Percentiles rank a stretch among this genome's conserved stretches.
Evolutionary conservation across 768 basidiomycete species (phyloP).

Genomic region (Chalciporus sphaerocephalus): DNA sequence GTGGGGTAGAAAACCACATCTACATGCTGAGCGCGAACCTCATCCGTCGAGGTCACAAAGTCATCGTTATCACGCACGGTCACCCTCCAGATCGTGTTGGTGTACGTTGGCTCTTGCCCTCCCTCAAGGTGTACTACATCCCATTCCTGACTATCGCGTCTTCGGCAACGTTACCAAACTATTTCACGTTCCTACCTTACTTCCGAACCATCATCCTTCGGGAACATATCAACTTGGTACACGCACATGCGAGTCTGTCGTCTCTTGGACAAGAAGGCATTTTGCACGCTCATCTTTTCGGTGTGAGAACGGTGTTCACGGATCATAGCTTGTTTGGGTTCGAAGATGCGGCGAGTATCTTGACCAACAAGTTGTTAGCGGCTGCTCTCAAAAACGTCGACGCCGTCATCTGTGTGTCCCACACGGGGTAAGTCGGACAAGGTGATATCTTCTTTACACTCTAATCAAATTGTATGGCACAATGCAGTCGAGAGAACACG

Average conservation of each 20-base stretch:
- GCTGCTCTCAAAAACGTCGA: constrained; percentile 88
- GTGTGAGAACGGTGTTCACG: constrained; percentile 89
- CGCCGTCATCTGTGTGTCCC: constrained; percentile 92
- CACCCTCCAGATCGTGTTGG: constrained; percentile 84
- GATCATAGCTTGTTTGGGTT: constrained; percentile 97
- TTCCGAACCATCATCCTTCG: constrained; percentile 83
- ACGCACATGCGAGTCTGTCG: constrained; percentile 89
- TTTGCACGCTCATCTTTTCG: constrained; percentile 81
- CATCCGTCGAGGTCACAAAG: constrained; percentile 81
- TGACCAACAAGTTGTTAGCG: constrained; percentile 93
- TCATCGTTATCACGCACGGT: constrained; percentile 92
- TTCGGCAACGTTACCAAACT: constrained; percentile 91
- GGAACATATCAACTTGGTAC: constrained; percentile 82
- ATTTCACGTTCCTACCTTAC: constrained; percentile 89
- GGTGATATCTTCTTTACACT: not conserved
- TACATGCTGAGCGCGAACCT: constrained; percentile 87
- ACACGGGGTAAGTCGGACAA: constrained; percentile 70
- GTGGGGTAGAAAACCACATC: constrained; percentile 96
- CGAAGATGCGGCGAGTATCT: constrained; percentile 92
- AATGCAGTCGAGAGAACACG: constrained; percentile 88
- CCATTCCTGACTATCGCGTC: constrained; percentile 87
- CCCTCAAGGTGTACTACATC: constrained; percentile 91
- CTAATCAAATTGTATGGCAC: not conserved
- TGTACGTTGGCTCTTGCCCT: constrained; percentile 81
- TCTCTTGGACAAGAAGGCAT: constrained; percentile 91